phyloP scores from a whole-genome alignment of 2,329 filamentous ascomycete species.

The Aspergillus sp. region DNA sequence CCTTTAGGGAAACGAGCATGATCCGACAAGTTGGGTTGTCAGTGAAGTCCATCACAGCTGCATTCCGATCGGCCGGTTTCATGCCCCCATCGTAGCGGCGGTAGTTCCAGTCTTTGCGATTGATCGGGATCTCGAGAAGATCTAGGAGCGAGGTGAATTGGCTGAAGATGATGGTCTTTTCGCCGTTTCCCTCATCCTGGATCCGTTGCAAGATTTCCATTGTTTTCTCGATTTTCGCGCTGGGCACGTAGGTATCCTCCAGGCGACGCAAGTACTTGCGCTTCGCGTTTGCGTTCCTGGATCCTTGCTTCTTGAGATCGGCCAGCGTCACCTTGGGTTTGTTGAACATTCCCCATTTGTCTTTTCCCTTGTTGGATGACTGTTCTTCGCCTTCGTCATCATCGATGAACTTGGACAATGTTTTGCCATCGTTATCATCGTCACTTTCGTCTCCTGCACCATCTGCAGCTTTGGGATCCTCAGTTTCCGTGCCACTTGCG shows the following conservation, averaged over 20 bases:
- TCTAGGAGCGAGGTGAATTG: conserved; percentile 74
- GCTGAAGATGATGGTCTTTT: conserved; percentile 75
- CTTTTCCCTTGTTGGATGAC: conserved; percentile 32
- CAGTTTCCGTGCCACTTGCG: no score
- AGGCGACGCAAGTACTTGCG: conserved; percentile 61
- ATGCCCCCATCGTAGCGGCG: conserved; percentile 70
- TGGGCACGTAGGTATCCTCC: conserved; percentile 59
- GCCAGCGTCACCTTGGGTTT: conserved; percentile 39
- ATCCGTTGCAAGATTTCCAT: conserved; percentile 53
- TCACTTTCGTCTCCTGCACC: conserved; percentile 13
- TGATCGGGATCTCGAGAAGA: conserved; percentile 63
- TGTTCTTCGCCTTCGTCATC: conserved; percentile 28
- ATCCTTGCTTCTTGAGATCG: conserved; percentile 38
- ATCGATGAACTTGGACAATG: conserved; percentile 48
- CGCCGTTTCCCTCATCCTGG: conserved; percentile 41
- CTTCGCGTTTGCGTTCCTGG: conserved; percentile 55
- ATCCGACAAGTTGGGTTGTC: conserved; percentile 52
- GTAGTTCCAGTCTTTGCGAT: conserved; percentile 48
- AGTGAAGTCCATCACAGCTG: conserved; percentile 59
- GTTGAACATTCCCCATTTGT: conserved; percentile 26
- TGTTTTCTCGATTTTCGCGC: conserved; percentile 63
- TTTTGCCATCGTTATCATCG: conserved; percentile 17
- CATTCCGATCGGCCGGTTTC: conserved; percentile 55
- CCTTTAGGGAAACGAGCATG: conserved; percentile 70
- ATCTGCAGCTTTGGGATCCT: conserved; percentile 34